Evolutionary conservation across 2,329 filamentous ascomycete species (phyloP).

Genomic region (Sporothrix brunneoviolacea): DNA sequence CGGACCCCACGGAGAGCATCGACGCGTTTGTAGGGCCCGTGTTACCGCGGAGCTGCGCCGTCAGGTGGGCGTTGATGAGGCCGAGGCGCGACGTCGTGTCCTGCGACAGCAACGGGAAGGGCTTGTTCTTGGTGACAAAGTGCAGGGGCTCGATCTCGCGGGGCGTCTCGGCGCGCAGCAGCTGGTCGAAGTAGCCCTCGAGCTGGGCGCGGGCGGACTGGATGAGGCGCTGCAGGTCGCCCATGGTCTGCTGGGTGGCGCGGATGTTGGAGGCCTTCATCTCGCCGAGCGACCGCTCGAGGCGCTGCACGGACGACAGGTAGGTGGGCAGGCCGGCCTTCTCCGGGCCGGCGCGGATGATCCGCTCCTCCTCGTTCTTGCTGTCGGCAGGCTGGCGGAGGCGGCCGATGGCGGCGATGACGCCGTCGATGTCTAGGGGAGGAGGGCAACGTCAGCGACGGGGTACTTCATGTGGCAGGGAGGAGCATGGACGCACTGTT

Average conservation of each 20-base stretch:
- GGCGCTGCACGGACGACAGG: slow-evolving; percentile 79
- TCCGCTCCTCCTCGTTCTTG: slow-evolving; percentile 83
- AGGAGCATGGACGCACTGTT: slow-evolving; percentile 58
- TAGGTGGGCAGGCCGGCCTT: slow-evolving; percentile 78
- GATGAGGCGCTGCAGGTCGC: slow-evolving; percentile 70
- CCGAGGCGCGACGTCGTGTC: slow-evolving; percentile 70
- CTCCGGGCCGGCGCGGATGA: slow-evolving; percentile 81
- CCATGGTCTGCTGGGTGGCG: slow-evolving; percentile 82
- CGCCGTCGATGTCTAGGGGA: slow-evolving; percentile 84
- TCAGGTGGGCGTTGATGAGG: slow-evolving; percentile 72
- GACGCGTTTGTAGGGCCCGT: slow-evolving; percentile 52
- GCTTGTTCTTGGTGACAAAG: slow-evolving; percentile 81
- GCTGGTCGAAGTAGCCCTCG: slow-evolving; percentile 74
- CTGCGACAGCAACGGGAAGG: slow-evolving; percentile 73
- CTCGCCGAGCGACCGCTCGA: slow-evolving; percentile 75
- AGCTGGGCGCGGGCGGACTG: slow-evolving; percentile 75
- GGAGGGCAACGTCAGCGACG: too few species aligned
- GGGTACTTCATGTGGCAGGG: too few species aligned
- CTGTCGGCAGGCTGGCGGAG: slow-evolving; percentile 87
- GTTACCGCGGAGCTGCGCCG: slow-evolving; percentile 47
- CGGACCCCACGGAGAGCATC: slow-evolving; percentile 31
- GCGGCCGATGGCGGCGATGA: slow-evolving; percentile 80
- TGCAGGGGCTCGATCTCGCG: slow-evolving; percentile 81
- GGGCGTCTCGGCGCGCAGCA: slow-evolving; percentile 69
- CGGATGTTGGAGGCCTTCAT: slow-evolving; percentile 86